These are phyloP conservation scores for Oxytropis ochrocephala DNA, from an alignment of 306 rosid genomes.

Conservation along the genomic window DNA sequence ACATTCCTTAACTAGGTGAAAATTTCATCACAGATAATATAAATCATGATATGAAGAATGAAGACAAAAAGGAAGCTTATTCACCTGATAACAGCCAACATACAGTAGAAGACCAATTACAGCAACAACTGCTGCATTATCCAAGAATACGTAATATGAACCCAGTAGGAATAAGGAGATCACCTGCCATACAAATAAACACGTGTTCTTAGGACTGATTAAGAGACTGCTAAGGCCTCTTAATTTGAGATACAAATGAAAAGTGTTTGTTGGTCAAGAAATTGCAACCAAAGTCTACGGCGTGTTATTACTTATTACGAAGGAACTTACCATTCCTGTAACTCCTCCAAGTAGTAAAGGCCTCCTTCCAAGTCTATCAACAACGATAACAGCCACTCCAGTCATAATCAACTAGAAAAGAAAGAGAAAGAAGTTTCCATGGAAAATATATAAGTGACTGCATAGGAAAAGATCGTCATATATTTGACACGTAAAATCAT, in stretches of 20 bases:
- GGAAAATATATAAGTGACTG: background rate
- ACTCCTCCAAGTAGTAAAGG: constrained; percentile 93
- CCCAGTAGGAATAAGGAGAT: constrained; percentile 83
- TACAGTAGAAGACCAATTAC: constrained; percentile 76
- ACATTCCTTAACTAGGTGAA: background rate
- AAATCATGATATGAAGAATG: constrained; percentile 9
- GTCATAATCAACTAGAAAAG: constrained; percentile 77
- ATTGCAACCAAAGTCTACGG: background rate
- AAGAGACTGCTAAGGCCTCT: background rate
- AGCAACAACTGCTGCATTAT: constrained; percentile 50
- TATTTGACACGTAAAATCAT: background rate
- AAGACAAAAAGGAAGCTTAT: background rate
- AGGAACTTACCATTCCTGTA: constrained; percentile 73
- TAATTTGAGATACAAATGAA: constrained; percentile 7
- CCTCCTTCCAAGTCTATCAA: constrained; percentile 93
- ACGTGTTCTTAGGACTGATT: background rate
- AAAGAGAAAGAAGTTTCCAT: constrained; percentile 2
- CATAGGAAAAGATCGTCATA: constrained; percentile 9
- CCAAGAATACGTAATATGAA: constrained; percentile 77
- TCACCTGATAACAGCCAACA: constrained; percentile 96
- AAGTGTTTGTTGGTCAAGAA: background rate
- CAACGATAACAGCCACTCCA: constrained; percentile 70
- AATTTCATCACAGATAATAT: background rate
- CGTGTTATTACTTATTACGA: background rate
- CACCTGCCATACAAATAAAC: constrained; percentile 43